Percentiles rank a stretch among this genome's conserved stretches.
Evolutionary conservation across 192 early-diverging fungal genomes (phyloP).

Genomic region (Neocallimastix lanati): DNA sequence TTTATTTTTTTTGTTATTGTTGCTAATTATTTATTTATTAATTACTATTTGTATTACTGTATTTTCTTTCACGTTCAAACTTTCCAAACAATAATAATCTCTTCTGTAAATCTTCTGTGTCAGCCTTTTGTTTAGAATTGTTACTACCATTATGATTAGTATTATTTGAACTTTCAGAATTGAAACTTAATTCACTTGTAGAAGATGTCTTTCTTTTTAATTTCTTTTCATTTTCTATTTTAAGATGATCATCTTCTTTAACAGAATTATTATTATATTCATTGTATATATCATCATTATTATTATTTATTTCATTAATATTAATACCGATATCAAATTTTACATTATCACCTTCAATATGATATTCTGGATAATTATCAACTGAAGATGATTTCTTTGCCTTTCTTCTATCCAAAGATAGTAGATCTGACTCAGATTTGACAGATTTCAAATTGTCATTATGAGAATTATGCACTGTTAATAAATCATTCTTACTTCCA

Average conservation of each 20-base stretch:
- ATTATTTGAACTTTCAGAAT: neutral
- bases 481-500: neutral
- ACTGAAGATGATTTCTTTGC: neutral
- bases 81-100: neutral
- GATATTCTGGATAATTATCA: neutral
- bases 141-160: too few species aligned
- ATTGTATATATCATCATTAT: neutral
- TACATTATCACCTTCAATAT: neutral
- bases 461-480: neutral
- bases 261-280: neutral
- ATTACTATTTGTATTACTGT: neutral
- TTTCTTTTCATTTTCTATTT: neutral
- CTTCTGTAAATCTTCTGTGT: neutral
- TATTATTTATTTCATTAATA: neutral
- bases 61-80: neutral
- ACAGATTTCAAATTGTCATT: neutral
- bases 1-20: too few species aligned
- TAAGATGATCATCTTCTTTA: neutral
- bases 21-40: neutral
- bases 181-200: neutral
- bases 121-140: neutral
- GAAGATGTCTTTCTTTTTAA: neutral
- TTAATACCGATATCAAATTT: neutral
- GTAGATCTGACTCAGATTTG: neutral
- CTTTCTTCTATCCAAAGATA: neutral